phyloP scores from a whole-genome alignment of 176 grass and related monocot species.

The Musa troglodytarum region DNA sequence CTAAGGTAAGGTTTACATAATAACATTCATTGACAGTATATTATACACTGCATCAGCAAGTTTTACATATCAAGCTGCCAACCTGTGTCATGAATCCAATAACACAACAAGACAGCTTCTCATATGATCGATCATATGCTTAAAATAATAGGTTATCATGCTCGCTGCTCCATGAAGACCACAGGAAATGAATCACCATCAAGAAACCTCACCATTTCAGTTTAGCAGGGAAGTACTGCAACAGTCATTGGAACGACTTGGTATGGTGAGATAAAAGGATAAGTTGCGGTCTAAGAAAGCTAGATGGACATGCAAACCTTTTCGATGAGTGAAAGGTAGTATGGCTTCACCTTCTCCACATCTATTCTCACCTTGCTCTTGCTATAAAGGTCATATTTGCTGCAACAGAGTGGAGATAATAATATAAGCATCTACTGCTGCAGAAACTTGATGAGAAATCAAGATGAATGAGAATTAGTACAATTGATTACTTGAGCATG shows the following conservation, averaged over 20 bases:
- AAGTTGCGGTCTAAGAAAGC: neutral
- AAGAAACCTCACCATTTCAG: conserved; percentile 45
- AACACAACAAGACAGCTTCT: neutral
- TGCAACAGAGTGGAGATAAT: conserved; percentile 15
- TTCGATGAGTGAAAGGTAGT: conserved; percentile 80
- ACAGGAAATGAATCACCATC: neutral
- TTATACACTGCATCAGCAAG: neutral
- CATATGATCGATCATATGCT: neutral
- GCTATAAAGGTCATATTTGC: conserved; percentile 92
- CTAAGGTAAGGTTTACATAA: too few relatives aligned
- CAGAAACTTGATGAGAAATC: too few relatives aligned
- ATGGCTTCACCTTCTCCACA: conserved; percentile 87
- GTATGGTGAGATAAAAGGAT: neutral
- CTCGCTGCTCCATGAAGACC: neutral
- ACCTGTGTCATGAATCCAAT: neutral
- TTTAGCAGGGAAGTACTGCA: conserved; percentile 73
- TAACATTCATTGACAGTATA: too few relatives aligned
- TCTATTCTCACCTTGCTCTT: conserved; percentile 88
- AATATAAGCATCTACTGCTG: too few relatives aligned
- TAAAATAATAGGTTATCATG: neutral
- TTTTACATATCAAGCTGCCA: neutral
- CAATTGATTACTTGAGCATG: neutral
- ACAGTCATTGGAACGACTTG: neutral
- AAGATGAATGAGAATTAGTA: too few relatives aligned
- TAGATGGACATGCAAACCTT: conserved; percentile 41